Evolutionary conservation across 495 filamentous ascomycete genomes (phyloP), one percentile per base, ranked within the genome.

Genomic region (Aspergillus sclerotiicarbonarius): DNA sequence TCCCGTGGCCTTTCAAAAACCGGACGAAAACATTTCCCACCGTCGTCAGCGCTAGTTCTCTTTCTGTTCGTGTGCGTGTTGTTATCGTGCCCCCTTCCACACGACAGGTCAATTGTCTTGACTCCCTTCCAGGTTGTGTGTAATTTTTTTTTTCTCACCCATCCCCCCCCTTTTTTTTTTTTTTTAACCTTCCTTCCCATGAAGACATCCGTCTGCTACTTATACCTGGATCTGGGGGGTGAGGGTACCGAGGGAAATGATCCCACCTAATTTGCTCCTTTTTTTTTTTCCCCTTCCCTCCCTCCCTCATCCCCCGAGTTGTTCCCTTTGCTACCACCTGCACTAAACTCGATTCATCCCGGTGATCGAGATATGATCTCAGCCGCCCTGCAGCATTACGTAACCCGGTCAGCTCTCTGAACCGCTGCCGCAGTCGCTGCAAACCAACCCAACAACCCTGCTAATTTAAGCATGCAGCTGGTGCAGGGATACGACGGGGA

Each of bases 311-410:
- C n/a, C 25, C 32, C 52, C 15, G 25, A 25, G 6, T 8, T 16
- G n/a, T 43, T 54, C 6, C 25, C 19, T 9, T 43, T n/a, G 33
- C 21, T 44, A 21, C 31, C 51, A 19, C 43, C 37, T n/a, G 20
- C 46, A 49, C 46, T 49, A 49, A 29, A 13, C 46, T 20, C 8
- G 7, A 49, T 21, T 25, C 10, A 29, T 49, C 18, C 20, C 46
- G 46, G 46, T 25, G 47, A 50, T 50, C 47, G 47, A 50, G 54
- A 57, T 57, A 41, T 51, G 16, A 50, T 57, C 43, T 57, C 45
- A 57, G 54, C 54, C 54, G 45, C 54, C 29, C 54, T 51, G 54
- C 54, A 51, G n/a, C 46, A 41, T 57, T 57, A 57, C 54, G 54
- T 57, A 57, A 57, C 54, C 25, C 46, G 29, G 31, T 12, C 46